Base-by-base conservation (phyloP, 495 filamentous ascomycete genomes). In the Daldinia bambusicola region DNA sequence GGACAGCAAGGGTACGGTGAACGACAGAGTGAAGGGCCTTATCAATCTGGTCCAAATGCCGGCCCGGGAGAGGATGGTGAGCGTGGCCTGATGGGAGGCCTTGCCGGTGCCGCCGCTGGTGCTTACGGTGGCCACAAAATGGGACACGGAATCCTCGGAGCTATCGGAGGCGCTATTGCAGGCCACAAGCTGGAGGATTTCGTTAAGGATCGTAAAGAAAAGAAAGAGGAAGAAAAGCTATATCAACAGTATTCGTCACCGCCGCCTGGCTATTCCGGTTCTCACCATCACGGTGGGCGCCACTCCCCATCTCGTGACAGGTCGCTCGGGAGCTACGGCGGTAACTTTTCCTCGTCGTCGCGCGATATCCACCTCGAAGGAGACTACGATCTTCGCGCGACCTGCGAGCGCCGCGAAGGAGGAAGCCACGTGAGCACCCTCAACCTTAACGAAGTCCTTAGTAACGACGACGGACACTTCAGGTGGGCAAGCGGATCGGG, bases 101-200 rank as follows among this genome's bases (percentile, higher is more conserved):
- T 81, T 12, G 75, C 68, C 4, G 79, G 79, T 7, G 79, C 75
- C 37, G 57, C 76, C 1, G 79, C 74, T 38, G 79, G 79, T 4
- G 79, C 70, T 0, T 71, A 77, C 8, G 78, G 79, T 16, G 79
- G 79, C 14, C 67, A 80, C 60, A 77, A 77, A 55, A 63, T 81
- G 41, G 78, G 79, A 50, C 78, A 81, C 40, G 69, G 72, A 43
- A 50, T 78, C 18, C 65, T 81, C 26, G 79, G 79, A 13, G 78
- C 70, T 10, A 52, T 81, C 13, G 79, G 66, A 12, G 79, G 79
- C 18, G 79, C 79, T 30, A 51, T 81, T 22, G 79, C 78, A 1
- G 79, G 79, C 0, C 77, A 79, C 61, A 81, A 81, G 52, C 48
- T 80, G 38, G 71, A 81, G 66, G 79, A 81, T 70, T 78, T 70